Evolutionary conservation across 164 flowering plant species (phyloP).

Genomic region (Stephania yunnanensis): DNA sequence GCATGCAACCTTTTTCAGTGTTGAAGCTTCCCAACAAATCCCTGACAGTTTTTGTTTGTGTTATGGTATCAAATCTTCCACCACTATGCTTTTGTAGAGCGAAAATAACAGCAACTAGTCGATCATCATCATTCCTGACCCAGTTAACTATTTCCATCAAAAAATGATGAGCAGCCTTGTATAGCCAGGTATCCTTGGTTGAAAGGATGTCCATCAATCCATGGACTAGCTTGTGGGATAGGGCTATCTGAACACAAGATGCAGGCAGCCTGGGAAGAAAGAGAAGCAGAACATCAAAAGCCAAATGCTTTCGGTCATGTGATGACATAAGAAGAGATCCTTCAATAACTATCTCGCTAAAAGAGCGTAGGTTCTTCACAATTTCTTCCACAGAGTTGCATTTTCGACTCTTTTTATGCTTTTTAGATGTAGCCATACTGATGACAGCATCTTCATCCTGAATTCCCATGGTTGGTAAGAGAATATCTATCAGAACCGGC

Average conservation of each 20-base stretch:
- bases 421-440: conserved; percentile 43
- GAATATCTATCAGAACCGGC: conserved; percentile 60
- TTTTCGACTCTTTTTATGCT: conserved; percentile 69
- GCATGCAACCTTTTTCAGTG: conserved; percentile 70
- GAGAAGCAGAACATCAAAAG: conserved; percentile 70
- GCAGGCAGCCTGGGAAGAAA: conserved; percentile 72
- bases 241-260: conserved; percentile 47
- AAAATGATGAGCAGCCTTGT: conserved; percentile 74
- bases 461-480: conserved; percentile 52
- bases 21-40: conserved; percentile 57
- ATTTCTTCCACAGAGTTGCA: conserved; percentile 61
- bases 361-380: conserved; percentile 40
- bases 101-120: conserved; percentile 64
- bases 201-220: conserved; percentile 86
- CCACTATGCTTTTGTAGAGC: conserved; percentile 79
- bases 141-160: conserved; percentile 52
- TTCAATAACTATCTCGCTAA: conserved; percentile 72
- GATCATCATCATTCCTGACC: conserved; percentile 58
- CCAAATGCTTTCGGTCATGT: conserved; percentile 95
- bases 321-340: conserved; percentile 81
- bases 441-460: conserved; percentile 45
- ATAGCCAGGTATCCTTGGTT: conserved; percentile 75
- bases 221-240: conserved; percentile 77
- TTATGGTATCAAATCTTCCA: conserved; percentile 77
- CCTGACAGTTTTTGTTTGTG: conserved; percentile 65